A percentile compares a stretch with the other conserved stretches of the same genome.
phyloP scores from a whole-genome alignment of 2,329 filamentous ascomycete species.

The Exophiala alcalophila region DNA sequence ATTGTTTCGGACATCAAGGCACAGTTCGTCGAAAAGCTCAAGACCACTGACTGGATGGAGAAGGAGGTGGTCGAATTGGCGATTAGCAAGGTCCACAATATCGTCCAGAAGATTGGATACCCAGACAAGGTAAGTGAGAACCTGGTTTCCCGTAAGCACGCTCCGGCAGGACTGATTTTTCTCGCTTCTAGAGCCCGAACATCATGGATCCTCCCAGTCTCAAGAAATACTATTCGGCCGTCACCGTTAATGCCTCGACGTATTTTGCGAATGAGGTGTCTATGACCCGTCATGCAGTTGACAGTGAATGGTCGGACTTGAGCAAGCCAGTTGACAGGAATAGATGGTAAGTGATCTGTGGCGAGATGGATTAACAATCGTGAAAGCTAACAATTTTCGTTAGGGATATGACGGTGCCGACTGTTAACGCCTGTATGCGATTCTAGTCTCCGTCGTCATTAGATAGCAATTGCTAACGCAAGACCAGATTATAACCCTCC shows the following conservation, averaged over 20 bases:
- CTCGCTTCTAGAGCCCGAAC: constrained; percentile 50
- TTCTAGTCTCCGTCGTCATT: neutral
- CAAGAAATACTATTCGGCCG: constrained; percentile 54
- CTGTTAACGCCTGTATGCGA: constrained; percentile 56
- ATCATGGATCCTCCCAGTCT: constrained; percentile 58
- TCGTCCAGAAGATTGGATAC: constrained; percentile 67
- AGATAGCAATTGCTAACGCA: no score
- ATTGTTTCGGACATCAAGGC: constrained; percentile 70
- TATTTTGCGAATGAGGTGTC: constrained; percentile 60
- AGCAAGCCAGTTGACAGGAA: constrained; percentile 60
- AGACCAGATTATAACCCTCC: constrained; percentile 57
- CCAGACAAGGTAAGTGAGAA: constrained; percentile 46
- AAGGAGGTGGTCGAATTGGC: constrained; percentile 58
- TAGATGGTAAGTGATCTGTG: constrained; percentile 45
- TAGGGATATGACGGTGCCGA: constrained; percentile 55
- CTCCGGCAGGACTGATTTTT: constrained; percentile 4
- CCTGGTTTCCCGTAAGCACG: no score
- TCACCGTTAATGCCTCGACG: constrained; percentile 50
- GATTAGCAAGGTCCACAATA: constrained; percentile 64
- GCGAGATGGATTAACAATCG: no score
- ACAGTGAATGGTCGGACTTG: constrained; percentile 55
- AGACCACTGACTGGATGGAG: constrained; percentile 63
- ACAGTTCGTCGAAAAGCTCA: constrained; percentile 61
- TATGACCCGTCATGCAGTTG: constrained; percentile 49
- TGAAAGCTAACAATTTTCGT: neutral